Percentiles rank a stretch among this genome's conserved stretches.
phyloP scores from a whole-genome alignment of 192 early-diverging fungal species.

The Coemansia sp. region DNA sequence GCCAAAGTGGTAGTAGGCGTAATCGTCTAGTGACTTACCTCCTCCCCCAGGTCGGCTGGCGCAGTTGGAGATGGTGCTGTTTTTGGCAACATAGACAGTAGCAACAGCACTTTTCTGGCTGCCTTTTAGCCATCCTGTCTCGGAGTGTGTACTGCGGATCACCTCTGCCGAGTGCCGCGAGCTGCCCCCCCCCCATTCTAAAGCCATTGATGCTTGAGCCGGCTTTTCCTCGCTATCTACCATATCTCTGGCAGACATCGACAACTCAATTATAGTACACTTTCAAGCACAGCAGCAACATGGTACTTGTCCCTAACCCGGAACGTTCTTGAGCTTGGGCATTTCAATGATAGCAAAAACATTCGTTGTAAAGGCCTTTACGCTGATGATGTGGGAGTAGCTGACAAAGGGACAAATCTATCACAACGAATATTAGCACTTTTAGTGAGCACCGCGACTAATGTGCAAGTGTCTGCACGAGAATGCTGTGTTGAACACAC shows the following conservation, averaged over 20 bases:
- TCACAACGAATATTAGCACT: slow-evolving; percentile 45
- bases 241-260: background rate
- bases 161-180: background rate
- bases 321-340: slow-evolving; percentile 2
- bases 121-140: background rate
- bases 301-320: background rate
- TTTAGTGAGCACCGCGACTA: slow-evolving; percentile 52
- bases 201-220: background rate
- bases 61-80: background rate
- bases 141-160: background rate
- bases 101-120: background rate
- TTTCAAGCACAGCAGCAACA: too few relatives aligned
- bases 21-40: background rate
- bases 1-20: background rate
- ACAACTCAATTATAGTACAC: background rate
- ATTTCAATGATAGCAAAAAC: slow-evolving; percentile 1
- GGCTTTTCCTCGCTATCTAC: background rate
- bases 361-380: slow-evolving; percentile 8
- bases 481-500: slow-evolving; percentile 41
- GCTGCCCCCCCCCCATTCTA: background rate
- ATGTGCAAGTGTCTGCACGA: slow-evolving; percentile 54
- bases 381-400: slow-evolving; percentile 14
- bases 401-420: slow-evolving; percentile 32
- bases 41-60: too few relatives aligned
- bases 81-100: background rate